Evolutionary conservation across 2,329 filamentous ascomycete species (phyloP), one percentile per base, ranked within the genome.

Genomic region (Davidsoniella neocaledoniae): DNA sequence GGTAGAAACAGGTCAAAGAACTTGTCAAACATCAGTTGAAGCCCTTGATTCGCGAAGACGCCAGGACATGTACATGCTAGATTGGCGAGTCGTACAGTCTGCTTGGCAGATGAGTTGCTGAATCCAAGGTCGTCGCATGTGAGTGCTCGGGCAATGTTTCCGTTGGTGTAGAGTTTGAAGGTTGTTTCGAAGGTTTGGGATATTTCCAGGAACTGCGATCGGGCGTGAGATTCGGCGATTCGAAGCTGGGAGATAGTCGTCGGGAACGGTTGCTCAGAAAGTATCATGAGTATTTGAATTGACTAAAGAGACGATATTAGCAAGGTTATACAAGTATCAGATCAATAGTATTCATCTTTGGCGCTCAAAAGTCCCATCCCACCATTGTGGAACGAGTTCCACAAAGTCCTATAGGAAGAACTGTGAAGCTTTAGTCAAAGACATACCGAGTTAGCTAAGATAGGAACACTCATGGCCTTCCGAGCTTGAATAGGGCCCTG

Each of bases 21-120:
- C 17, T 66, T 64, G 47, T 68, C 65, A 53, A 72, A 64, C 19
- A 68, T 59, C 17, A 63, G 58, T n/a, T 70, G 62, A 38, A 74
- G 68, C 45, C 51, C 51, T 21, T 46, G 38, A 25, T 55, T 53
- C 43, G 55, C 54, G 45, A 51, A 50, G 37, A 54, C 48, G 42
- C 45, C 26, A 36, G 41, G 39, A 46, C 45, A 54, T 42, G 51
- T 47, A 40, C 48, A 53, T 3, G 52, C 49, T 26, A 53, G 33
- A 23, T 53, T 53, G 10, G 53, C 54, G 19, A 54, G 43, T 16
- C 54, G 44, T 14, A 54, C 48, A 23, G 53, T 55, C 36, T 53
- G 50, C 17, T 51, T 54, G 12, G 53, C 49, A 21, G 62, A 62
- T 7, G 60, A 57, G 47, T 66, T 63, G 50, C 59, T 61, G 41